Percentiles rank a stretch among this genome's conserved stretches.
These are phyloP conservation scores for Ophiosphaerella narmari DNA, from an alignment of 2,329 filamentous ascomycete species.

Conservation along the genomic window DNA sequence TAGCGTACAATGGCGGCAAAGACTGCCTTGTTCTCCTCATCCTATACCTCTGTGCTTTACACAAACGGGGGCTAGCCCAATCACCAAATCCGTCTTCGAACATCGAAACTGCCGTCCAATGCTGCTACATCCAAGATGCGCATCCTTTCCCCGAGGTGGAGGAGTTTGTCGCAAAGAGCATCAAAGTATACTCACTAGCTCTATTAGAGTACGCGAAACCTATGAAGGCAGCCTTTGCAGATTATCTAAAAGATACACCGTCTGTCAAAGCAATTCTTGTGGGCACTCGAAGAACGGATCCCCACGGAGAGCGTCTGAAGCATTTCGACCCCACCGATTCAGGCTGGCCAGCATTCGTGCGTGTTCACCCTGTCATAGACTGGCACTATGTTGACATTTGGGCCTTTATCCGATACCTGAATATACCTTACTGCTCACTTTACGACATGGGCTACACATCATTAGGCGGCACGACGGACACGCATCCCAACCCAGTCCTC, in stretches of 20 bases:
- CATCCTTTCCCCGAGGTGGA: constrained; percentile 88
- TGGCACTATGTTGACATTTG: constrained; percentile 97
- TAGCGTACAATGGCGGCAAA: constrained; percentile 98
- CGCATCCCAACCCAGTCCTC: constrained; percentile 78
- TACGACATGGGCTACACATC: constrained; percentile 92
- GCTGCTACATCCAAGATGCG: constrained; percentile 85
- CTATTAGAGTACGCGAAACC: constrained; percentile 74
- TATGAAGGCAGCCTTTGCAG: constrained; percentile 80
- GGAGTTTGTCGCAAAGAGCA: constrained; percentile 73
- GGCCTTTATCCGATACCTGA: constrained; percentile 82
- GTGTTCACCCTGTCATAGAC: constrained; percentile 93
- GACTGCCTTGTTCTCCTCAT: constrained; percentile 93
- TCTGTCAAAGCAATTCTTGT: constrained; percentile 80
- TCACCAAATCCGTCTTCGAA: constrained; percentile 23
- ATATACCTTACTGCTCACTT: constrained; percentile 80
- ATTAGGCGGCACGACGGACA: constrained; percentile 88
- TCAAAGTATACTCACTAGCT: constrained; percentile 72
- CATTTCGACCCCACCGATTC: constrained; percentile 87
- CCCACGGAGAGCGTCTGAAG: constrained; percentile 77
- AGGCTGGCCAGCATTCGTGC: constrained; percentile 91
- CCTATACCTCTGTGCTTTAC: constrained; percentile 73
- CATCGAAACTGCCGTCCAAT: constrained; percentile 61
- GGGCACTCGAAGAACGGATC: constrained; percentile 87
- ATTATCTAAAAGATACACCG: constrained; percentile 70
- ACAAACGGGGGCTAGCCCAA: constrained; percentile 40